Conservation (phyloP, 805 yeast genomes). For the Cyberlindnera maritima region DNA sequence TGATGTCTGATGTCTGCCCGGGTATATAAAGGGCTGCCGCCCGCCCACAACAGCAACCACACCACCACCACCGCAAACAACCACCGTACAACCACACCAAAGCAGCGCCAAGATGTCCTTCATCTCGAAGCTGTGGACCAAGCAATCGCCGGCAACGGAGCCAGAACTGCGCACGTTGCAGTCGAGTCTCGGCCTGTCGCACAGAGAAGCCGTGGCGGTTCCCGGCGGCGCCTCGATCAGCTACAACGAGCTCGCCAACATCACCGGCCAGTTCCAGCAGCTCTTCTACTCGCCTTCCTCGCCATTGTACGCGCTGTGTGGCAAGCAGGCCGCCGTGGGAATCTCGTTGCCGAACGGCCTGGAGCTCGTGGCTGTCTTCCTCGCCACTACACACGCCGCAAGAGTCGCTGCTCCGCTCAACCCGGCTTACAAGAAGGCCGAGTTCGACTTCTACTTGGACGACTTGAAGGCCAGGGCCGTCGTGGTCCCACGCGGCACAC, state of each 20-base stretch:
- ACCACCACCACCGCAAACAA: neutral
- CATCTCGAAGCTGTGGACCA: neutral
- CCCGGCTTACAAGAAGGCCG: slow-evolving; percentile 56
- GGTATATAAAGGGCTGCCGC: neutral
- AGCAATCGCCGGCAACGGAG: neutral
- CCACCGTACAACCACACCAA: too few relatives aligned
- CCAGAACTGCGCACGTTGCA: slow-evolving; percentile 31
- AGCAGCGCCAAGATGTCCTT: neutral
- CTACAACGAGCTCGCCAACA: slow-evolving; percentile 42
- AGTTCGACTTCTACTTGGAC: slow-evolving; percentile 61
- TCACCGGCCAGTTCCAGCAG: slow-evolving; percentile 48
- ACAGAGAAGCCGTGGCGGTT: slow-evolving; percentile 41
- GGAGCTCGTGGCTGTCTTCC: slow-evolving; percentile 54
- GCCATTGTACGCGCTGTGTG: slow-evolving; percentile 36
- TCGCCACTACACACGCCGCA: slow-evolving; percentile 54
- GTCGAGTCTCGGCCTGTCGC: slow-evolving; percentile 35
- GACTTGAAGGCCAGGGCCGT: slow-evolving; percentile 58
- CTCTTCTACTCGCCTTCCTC: slow-evolving; percentile 40
- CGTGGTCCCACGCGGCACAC: slow-evolving; percentile 54
- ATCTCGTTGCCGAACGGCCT: slow-evolving; percentile 60
- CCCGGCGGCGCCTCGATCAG: slow-evolving; percentile 48
- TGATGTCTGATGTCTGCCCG: too few relatives aligned
- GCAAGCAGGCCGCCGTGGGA: slow-evolving; percentile 47
- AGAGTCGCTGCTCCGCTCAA: slow-evolving; percentile 69
- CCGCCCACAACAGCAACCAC: neutral